Conservation (phyloP, 257 asterid species). For the Forsythia suspensa region DNA sequence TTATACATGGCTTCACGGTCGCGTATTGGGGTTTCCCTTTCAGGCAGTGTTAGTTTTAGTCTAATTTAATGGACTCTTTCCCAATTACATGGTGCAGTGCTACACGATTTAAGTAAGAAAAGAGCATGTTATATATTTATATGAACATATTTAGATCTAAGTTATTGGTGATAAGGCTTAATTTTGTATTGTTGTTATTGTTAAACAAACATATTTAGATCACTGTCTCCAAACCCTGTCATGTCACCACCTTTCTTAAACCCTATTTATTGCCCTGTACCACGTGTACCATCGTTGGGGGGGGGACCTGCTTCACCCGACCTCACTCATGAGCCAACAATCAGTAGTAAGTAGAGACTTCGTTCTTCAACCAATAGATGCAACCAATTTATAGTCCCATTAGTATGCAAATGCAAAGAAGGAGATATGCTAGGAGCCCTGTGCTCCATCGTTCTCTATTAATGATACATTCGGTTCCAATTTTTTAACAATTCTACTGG, state of each 20-base stretch:
- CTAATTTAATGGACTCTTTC: not conserved
- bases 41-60: not conserved
- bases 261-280: not conserved
- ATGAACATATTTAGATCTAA: not conserved
- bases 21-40: too few species aligned
- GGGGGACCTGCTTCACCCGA: too few species aligned
- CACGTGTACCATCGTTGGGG: not conserved
- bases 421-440: not conserved
- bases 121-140: too few species aligned
- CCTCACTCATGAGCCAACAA: not conserved
- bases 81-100: not conserved
- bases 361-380: not conserved
- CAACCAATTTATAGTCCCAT: not conserved
- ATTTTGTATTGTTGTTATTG: too few species aligned
- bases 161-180: too few species aligned
- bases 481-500: not conserved
- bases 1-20: too few species aligned
- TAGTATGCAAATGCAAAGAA: not conserved
- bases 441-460: not conserved
- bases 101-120: not conserved
- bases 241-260: not conserved
- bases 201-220: too few species aligned
- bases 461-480: not conserved
- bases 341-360: not conserved
- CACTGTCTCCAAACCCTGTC: not conserved